These are phyloP conservation scores for Paramecium sexaurelia DNA, from an alignment of 73 alveolate genomes.

Conservation along the genomic window DNA sequence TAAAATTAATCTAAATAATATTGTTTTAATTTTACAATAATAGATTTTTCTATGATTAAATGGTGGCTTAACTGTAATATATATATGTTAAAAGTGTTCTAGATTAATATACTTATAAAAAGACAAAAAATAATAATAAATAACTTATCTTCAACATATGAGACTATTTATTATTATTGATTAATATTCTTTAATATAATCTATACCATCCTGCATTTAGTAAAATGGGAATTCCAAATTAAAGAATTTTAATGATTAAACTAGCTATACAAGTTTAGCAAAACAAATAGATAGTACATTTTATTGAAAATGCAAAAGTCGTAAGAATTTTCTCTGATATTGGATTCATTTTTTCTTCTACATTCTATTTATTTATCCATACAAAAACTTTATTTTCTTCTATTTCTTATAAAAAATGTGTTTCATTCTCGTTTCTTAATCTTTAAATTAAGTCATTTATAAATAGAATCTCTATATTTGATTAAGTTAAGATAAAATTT, in stretches of 20 bases:
- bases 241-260: neutral
- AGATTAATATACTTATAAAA: neutral
- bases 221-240: neutral
- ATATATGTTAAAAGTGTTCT: neutral
- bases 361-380: neutral
- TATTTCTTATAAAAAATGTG: neutral
- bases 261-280: conserved; percentile 3
- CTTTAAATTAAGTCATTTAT: neutral
- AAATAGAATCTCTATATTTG: neutral
- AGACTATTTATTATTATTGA: neutral
- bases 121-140: neutral
- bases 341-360: neutral
- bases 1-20: conserved; percentile 16
- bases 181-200: neutral
- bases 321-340: neutral
- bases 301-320: neutral
- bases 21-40: neutral
- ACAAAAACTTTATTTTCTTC: neutral
- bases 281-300: neutral
- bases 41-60: neutral
- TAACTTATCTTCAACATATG: neutral
- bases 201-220: conserved; percentile 19
- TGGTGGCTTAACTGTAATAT: neutral
- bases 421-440: neutral
- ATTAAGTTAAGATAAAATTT: neutral